Percentiles rank a stretch among this genome's conserved stretches.
phyloP scores from a whole-genome alignment of 768 basidiomycete species.

The Peribolospora baueri region DNA sequence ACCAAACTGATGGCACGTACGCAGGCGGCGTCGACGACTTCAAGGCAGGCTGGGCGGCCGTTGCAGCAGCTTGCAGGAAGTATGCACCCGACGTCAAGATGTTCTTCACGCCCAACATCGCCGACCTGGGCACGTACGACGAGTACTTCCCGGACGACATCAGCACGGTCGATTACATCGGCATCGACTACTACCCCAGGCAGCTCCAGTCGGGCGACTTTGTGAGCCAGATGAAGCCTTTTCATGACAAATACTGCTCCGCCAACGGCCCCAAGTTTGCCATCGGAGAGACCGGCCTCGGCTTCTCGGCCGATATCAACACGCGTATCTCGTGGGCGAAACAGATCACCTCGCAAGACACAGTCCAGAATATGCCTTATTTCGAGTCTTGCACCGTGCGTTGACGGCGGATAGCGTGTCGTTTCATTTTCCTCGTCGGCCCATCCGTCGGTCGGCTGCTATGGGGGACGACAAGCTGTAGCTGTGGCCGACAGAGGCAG shows the following conservation, averaged over 20 bases:
- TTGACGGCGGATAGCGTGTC: too few relatives aligned
- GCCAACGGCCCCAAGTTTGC: conserved; percentile 9
- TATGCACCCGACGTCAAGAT: conserved; percentile 14
- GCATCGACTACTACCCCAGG: conserved; percentile 8
- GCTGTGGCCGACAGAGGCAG: too few relatives aligned
- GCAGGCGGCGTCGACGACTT: conserved; percentile 11
- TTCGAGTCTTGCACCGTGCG: not conserved
- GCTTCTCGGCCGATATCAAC: not conserved
- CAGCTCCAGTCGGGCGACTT: not conserved
- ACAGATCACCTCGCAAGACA: conserved; percentile 4
- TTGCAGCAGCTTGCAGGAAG: conserved; percentile 8
- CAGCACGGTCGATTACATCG: conserved; percentile 8
- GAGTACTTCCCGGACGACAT: conserved; percentile 13
- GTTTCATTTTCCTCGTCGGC: too few relatives aligned
- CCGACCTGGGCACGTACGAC: conserved; percentile 6
- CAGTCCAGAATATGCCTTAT: conserved; percentile 5
- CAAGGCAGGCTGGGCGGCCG: conserved; percentile 13
- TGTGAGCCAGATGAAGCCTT: conserved; percentile 8
- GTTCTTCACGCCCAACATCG: conserved; percentile 11
- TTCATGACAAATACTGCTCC: conserved; percentile 12
- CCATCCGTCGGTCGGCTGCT: too few relatives aligned
- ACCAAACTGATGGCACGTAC: conserved; percentile 8
- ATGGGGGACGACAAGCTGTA: too few relatives aligned
- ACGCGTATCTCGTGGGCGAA: conserved; percentile 8
- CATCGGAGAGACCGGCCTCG: conserved; percentile 15